Evolutionary conservation across 805 yeast species (phyloP), one percentile per base, ranked within the genome.

Genomic region (Candida tammaniensis): DNA sequence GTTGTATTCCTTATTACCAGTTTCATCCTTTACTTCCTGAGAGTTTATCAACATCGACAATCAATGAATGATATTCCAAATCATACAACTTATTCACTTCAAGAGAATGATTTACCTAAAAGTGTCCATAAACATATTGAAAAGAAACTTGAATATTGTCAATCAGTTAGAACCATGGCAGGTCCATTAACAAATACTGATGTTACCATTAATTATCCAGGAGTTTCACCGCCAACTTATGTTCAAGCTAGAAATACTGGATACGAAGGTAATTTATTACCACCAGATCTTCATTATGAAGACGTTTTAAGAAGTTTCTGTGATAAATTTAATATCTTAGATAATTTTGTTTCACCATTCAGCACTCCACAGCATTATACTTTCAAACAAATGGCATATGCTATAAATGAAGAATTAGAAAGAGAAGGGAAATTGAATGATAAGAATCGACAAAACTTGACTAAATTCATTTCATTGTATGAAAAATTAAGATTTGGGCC

Each of bases 31-130:
- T 76, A 78, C 43, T 59, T 82, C 14, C 61, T 76, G 24, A 68
- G 98, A 36, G 61, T 86, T 6, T 63, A 79, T 36, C 69, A 73
- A 16, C 68, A 74, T 36, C 68, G 81, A 38, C 68, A 76, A 33
- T 64, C 80, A 31, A 51, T 88, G 42, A 75, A 77, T 39, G 93
- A 83, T 44, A 84, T 89, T 13, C 97, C 97, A 0, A 75, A 82
- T 42, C 62, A 76, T 14, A 45, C 57, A 2, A 45, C 49, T 5
- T 87, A 86, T 54, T 69, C 88, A 17, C 89, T 95, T 1, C 66
- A 77, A 12, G 73, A 78, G 19, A 58, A 68, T 5, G 79, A 74
- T 39, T 86, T 60, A 31, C 69, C 67, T 5, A 39, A 39, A 13
- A 42, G 40, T 9, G 60, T 59, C 16, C 48, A 40, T 24, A 26